Percentiles rank a stretch among this genome's conserved stretches.
These are phyloP conservation scores for Penicillium simplicissimum DNA, from an alignment of 495 filamentous ascomycete genomes.

Conservation along the genomic window DNA sequence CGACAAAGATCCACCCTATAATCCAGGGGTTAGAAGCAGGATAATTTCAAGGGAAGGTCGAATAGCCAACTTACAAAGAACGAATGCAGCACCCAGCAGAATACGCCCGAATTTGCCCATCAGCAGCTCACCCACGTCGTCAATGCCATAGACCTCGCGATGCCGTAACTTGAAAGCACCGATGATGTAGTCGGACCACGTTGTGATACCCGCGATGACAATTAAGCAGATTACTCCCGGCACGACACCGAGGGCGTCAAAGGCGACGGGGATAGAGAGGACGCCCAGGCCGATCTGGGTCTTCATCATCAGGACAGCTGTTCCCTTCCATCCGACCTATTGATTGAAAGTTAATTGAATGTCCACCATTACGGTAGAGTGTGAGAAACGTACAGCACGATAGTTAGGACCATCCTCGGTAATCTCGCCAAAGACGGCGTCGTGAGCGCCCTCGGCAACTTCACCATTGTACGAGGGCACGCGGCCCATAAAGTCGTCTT, in stretches of 20 bases:
- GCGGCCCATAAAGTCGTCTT: neutral
- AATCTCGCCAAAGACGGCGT: constrained; percentile 27
- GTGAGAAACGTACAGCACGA: constrained; percentile 14
- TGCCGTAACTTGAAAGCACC: constrained; percentile 69
- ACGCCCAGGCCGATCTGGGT: constrained; percentile 60
- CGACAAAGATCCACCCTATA: constrained; percentile 53
- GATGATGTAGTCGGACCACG: constrained; percentile 73
- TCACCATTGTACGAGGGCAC: constrained; percentile 13
- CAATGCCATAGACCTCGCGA: constrained; percentile 65
- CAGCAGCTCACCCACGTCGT: constrained; percentile 66
- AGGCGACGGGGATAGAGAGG: constrained; percentile 60
- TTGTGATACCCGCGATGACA: constrained; percentile 59
- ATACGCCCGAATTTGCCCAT: constrained; percentile 62
- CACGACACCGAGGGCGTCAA: constrained; percentile 63
- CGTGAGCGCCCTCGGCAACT: constrained; percentile 15
- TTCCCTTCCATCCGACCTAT: constrained; percentile 40
- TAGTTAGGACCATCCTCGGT: constrained; percentile 24
- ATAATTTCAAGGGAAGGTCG: neutral
- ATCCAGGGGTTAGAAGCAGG: neutral
- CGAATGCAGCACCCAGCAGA: constrained; percentile 58
- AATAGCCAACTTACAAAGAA: constrained; percentile 29
- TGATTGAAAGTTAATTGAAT: neutral
- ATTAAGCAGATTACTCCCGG: constrained; percentile 52
- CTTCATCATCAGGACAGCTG: constrained; percentile 44
- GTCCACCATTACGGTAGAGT: neutral